Evolutionary conservation across 2,329 filamentous ascomycete genomes (phyloP).

Genomic region (Neonectria faginata): DNA sequence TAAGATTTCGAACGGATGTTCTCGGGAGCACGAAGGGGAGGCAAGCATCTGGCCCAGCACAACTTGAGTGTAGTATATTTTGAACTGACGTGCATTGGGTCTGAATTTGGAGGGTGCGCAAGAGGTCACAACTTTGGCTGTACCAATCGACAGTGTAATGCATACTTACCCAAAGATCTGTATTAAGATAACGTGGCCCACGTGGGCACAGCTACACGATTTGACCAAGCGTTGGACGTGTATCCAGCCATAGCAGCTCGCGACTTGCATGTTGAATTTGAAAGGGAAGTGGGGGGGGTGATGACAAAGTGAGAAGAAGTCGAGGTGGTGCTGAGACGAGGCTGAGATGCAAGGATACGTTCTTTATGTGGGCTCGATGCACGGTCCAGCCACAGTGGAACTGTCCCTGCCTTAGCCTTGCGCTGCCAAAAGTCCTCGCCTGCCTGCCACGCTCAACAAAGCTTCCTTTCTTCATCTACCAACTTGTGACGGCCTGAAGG

Average conservation of each 20-base stretch:
- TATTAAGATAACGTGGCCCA: slow-evolving; percentile 1
- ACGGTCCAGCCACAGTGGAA: slow-evolving; percentile 8
- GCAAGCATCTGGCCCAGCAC: neutral
- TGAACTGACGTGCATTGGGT: slow-evolving; percentile 9
- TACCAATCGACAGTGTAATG: slow-evolving; percentile 24
- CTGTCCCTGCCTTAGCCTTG: neutral
- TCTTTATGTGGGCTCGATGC: neutral
- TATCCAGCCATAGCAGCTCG: neutral
- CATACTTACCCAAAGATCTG: slow-evolving; percentile 12
- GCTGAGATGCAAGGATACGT: slow-evolving; percentile 9
- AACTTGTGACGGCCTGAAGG: slow-evolving; percentile 3
- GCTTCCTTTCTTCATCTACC: slow-evolving; percentile 4
- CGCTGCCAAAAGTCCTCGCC: slow-evolving; percentile 4
- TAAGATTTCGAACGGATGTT: slow-evolving; percentile 3
- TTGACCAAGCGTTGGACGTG: neutral
- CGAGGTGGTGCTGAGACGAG: slow-evolving; percentile 10
- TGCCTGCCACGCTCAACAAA: slow-evolving; percentile 3
- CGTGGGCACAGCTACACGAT: neutral
- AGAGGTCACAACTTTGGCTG: slow-evolving; percentile 19
- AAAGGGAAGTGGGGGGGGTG: no score
- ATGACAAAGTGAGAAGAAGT: neutral
- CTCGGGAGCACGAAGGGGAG: slow-evolving; percentile 7
- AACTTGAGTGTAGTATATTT: slow-evolving; percentile 6
- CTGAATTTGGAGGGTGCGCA: slow-evolving; percentile 17
- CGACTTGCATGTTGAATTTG: no score